Evolutionary conservation across 2,329 filamentous ascomycete species (phyloP), one percentile per base, ranked within the genome.

Genomic region (Penicillium sp.): DNA sequence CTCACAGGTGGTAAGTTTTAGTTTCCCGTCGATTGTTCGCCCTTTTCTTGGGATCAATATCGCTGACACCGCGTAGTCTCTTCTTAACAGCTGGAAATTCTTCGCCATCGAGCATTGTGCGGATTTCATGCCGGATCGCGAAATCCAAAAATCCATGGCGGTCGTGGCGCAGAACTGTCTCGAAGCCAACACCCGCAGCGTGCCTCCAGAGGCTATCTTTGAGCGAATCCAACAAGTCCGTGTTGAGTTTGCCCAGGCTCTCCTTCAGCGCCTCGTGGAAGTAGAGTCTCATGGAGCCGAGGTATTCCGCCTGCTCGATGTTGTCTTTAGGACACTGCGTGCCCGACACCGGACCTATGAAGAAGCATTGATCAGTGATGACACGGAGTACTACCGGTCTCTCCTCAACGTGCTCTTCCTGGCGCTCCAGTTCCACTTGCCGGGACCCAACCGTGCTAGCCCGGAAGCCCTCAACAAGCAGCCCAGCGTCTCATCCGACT

Each of bases 51-150:
- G 65, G 51, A 26, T 24, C 35, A 19, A 9, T 17, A 9, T 56
- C 26, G 17, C 53, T 56, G 9, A 47, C 42, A 35, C 3, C 1
- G 44, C 61, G 38, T 70, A 92, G 89, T 86, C 88, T 47, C 86
- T 99, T 19, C 90, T 97, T 66, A 88, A 92, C 70, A 91, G 92
- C 59, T 98, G 94, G 92, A 93, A 96, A 75, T 89, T 92, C 62
- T 84, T 99, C 9, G 86, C 94, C 15, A 84, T 95, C 54, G 94
- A 97, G 72, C 84, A 99, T 53, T 92, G 90, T 74, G 87, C 87
- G n/a, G 80, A 84, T 44, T 82, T 85, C 38, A 79, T 80, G 56
- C 79, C 81, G 19, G 82, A 86, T 56, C 76, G 80, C 42, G 80
- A 83, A 26, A 81, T 94, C 4, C 86, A 89, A 59, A 88, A 86